Evolutionary conservation across 805 yeast genomes (phyloP).

Genomic region (Kazachstania bromeliacearum): DNA sequence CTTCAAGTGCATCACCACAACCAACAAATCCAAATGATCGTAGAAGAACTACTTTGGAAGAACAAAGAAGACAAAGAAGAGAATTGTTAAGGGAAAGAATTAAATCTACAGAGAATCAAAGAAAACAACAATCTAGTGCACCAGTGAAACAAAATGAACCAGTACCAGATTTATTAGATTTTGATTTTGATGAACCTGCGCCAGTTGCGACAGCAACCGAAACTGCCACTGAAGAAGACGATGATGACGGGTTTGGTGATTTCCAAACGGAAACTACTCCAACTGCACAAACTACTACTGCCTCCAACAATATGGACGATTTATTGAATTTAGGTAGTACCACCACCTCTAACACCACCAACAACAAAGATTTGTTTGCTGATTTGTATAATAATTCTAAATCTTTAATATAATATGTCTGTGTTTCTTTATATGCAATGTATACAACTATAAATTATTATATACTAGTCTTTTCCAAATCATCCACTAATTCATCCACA

Average conservation of each 20-base stretch:
- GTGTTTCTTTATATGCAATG: constrained; percentile 1
- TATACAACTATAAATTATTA: constrained; percentile 3
- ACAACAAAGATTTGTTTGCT: constrained; percentile 22
- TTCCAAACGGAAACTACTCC: constrained; percentile 26
- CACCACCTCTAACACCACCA: constrained; percentile 6
- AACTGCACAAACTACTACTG: constrained; percentile 6
- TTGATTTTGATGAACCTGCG: constrained; percentile 15
- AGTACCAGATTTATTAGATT: constrained; percentile 26
- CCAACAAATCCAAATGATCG: constrained; percentile 7
- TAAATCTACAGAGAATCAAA: constrained; percentile 25
- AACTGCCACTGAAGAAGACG: constrained; percentile 14
- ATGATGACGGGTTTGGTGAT: constrained; percentile 32
- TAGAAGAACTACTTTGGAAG: constrained; percentile 23
- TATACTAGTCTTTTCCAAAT: constrained; percentile 1
- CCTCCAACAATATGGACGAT: too few species aligned
- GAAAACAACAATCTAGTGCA: constrained; percentile 12
- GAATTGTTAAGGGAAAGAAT: constrained; percentile 30
- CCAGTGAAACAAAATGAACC: constrained; percentile 15
- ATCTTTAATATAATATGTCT: constrained; percentile 20
- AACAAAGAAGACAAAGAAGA: constrained; percentile 31
- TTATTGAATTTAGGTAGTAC: constrained; percentile 9
- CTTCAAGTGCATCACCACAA: background rate
- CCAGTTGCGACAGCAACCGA: constrained; percentile 4
- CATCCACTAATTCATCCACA: constrained; percentile 4
- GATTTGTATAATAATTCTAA: constrained; percentile 26